Evolutionary conservation across 2,329 filamentous ascomycete species (phyloP), one percentile per base, ranked within the genome.

Genomic region (Clonostachys rhizophaga): DNA sequence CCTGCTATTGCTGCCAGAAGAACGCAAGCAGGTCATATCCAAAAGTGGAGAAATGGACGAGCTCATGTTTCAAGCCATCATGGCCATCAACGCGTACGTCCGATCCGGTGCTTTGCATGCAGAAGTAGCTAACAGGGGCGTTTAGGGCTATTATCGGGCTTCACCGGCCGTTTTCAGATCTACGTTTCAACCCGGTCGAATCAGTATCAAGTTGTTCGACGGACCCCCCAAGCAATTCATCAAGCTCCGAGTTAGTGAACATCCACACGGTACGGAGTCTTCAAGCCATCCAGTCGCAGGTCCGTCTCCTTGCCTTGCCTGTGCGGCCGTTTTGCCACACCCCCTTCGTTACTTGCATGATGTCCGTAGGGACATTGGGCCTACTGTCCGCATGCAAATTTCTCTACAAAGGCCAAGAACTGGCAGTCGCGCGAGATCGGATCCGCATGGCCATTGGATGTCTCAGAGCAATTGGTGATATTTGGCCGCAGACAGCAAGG

Each of bases 311-410:
- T 11, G 57, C 68, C 1, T 49, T 72, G 5, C 68, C 69, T 0
- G 54, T 53, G 0, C 53, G 52, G 3, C 56, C 55, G 12, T 68
- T 67, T 36, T 49, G 57, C 40, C 68, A 72, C 45, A 65, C 59
- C 0, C 69, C 69, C 0, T 72, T 72, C 39, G 55, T 55, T 1
- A 67, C 63, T 0, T 72, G 69, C 54, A 71, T 71, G 67, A 50
- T 69, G 11, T 67, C 59, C 37, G 62, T 63, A 17, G 69, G 64
- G 0, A 65, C 62, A 0, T 52, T 71, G 3, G 54, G 62, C 4
- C 55, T 64, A 4, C 51, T 65, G 3, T 68, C 69, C 1, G 68
- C 68, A 3, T 71, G 67, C 50, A 60, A 56, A 13, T 64, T 58
- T 44, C 48, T 65, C 18, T 49, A 70, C 17, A 55, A 54, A 8